Evolutionary conservation across 2,329 filamentous ascomycete species (phyloP).

Genomic region (Leptographium lundbergii): DNA sequence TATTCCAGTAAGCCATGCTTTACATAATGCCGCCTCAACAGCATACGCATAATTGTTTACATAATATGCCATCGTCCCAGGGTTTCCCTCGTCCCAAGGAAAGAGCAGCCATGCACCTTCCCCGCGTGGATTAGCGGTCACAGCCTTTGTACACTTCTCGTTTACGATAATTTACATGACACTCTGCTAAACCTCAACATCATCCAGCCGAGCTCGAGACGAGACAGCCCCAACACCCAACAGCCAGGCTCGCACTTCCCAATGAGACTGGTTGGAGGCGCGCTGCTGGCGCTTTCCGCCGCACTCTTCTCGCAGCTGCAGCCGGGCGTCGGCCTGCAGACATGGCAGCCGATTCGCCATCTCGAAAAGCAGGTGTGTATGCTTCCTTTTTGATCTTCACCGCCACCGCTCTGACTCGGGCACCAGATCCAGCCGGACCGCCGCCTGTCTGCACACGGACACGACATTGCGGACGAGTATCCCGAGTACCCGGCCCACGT

Average conservation of each 20-base stretch:
- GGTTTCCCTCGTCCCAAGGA: too few species aligned
- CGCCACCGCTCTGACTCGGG: not conserved
- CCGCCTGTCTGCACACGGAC: not conserved
- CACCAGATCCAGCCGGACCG: not conserved
- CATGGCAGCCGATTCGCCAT: conserved; percentile 9
- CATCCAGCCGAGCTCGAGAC: not conserved
- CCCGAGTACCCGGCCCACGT: conserved; percentile 25
- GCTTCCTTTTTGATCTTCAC: not conserved
- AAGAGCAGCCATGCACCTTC: too few species aligned
- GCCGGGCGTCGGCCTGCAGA: not conserved
- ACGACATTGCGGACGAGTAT: too few species aligned
- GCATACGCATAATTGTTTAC: too few species aligned
- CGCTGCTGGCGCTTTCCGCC: not conserved
- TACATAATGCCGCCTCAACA: too few species aligned
- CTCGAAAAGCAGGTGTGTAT: conserved; percentile 4
- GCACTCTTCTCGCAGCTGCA: not conserved
- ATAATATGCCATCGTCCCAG: too few species aligned
- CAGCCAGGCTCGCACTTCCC: not conserved
- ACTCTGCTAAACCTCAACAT: too few species aligned
- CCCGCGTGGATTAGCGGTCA: too few species aligned
- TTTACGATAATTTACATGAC: too few species aligned
- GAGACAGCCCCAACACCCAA: not conserved
- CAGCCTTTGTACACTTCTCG: too few species aligned
- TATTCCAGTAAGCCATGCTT: too few species aligned
- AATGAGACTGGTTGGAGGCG: not conserved